Percentiles rank a stretch among this genome's conserved stretches.
Evolutionary conservation across 148 eudicot genomes (phyloP).

Genomic region (Vaccinium myrtillus): DNA sequence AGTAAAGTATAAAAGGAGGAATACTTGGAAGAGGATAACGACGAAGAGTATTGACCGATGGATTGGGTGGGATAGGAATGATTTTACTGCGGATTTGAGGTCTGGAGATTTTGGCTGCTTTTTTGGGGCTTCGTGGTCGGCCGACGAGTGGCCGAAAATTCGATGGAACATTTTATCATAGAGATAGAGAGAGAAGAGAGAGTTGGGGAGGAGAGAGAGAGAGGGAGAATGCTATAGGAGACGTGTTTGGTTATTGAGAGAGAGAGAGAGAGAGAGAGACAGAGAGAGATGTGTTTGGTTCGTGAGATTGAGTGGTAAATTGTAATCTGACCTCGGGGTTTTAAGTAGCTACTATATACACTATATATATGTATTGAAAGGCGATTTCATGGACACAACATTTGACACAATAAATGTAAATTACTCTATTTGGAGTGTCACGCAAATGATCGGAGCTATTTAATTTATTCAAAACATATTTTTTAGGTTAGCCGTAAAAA

Average conservation of each 20-base stretch:
- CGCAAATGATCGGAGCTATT: not conserved
- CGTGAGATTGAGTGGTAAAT: not conserved
- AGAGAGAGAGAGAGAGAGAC: not conserved
- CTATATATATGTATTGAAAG: not conserved
- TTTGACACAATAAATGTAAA: too few relatives aligned
- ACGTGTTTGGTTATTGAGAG: too few relatives aligned
- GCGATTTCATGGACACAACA: too few relatives aligned
- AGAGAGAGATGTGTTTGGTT: not conserved
- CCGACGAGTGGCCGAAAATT: not conserved
- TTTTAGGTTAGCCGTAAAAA: too few relatives aligned
- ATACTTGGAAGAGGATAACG: constrained; percentile 55
- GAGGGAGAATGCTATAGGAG: not conserved
- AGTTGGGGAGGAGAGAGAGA: not conserved
- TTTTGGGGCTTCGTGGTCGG: constrained; percentile 4
- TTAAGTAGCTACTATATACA: too few relatives aligned
- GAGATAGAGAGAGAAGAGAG: too few relatives aligned
- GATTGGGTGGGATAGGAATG: constrained; percentile 9
- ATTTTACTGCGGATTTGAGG: constrained; percentile 19
- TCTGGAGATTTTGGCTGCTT: constrained; percentile 31
- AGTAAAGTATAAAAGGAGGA: constrained; percentile 37
- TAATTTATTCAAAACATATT: too few relatives aligned
- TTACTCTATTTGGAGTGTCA: too few relatives aligned
- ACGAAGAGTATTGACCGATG: constrained; percentile 39
- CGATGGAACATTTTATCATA: constrained; percentile 5
- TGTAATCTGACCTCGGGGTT: too few relatives aligned